phyloP scores from a whole-genome alignment of 139 green algal genomes.

The Chlorella sp. region DNA sequence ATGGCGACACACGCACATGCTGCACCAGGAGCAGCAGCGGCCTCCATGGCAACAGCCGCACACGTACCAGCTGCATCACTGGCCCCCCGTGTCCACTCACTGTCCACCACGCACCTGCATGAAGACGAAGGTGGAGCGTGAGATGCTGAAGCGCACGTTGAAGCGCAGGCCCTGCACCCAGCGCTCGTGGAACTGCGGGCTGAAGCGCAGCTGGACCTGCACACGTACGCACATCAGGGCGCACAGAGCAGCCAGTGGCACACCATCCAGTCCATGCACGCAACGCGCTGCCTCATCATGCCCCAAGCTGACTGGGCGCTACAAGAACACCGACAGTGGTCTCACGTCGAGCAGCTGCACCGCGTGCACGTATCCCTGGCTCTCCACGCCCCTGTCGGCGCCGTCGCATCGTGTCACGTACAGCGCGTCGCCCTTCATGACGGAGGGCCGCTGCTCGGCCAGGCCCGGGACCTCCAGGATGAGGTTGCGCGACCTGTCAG shows the following conservation, averaged over 20 bases:
- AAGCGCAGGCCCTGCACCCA: not conserved
- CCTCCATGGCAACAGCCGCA: not conserved
- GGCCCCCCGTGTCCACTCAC: not conserved
- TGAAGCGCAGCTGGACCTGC: conserved; percentile 31
- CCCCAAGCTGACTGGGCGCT: too few species aligned
- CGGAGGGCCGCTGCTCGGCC: conserved; percentile 38
- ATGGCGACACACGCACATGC: not conserved
- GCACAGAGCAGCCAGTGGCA: too few species aligned
- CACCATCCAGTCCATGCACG: too few species aligned
- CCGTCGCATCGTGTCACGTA: conserved; percentile 10
- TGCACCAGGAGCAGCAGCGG: not conserved
- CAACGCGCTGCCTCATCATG: too few species aligned
- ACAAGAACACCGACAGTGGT: too few species aligned
- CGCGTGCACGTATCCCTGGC: conserved; percentile 27
- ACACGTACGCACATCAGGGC: too few species aligned
- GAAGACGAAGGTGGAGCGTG: conserved; percentile 28
- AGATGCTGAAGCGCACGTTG: conserved; percentile 41
- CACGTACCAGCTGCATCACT: not conserved
- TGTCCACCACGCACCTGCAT: conserved; percentile 33
- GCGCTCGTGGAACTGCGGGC: conserved; percentile 8
- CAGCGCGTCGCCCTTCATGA: conserved; percentile 36
- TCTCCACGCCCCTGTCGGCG: conserved; percentile 14
- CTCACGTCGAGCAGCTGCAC: too few species aligned
- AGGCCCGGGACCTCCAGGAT: conserved; percentile 30
- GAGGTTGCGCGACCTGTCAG: too few species aligned